phyloP scores from a whole-genome alignment of 257 asterid species.

The Nicotiana paniculata region DNA sequence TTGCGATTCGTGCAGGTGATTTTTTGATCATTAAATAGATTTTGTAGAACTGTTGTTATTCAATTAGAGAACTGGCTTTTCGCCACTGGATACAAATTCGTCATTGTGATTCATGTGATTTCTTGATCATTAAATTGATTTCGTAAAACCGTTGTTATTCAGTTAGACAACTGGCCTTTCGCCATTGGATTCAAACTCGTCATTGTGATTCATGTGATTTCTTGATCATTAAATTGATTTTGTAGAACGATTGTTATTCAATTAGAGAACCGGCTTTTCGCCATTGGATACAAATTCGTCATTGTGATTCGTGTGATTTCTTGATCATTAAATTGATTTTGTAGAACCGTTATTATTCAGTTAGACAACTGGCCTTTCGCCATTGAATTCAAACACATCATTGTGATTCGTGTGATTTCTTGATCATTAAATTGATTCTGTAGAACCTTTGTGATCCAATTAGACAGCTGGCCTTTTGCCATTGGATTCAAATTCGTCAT shows the following conservation, averaged over 20 bases:
- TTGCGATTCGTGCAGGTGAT: neutral
- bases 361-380: too few relatives aligned
- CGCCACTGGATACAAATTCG: neutral
- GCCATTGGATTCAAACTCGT: neutral
- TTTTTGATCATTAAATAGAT: too few relatives aligned
- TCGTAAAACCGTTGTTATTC: too few relatives aligned
- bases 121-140: neutral
- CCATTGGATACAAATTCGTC: too few relatives aligned
- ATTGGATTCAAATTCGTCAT: neutral
- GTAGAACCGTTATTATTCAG: too few relatives aligned
- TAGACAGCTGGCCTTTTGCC: neutral
- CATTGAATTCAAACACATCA: too few relatives aligned
- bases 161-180: too few relatives aligned
- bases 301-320: too few relatives aligned
- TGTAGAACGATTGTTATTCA: neutral
- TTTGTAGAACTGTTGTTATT: too few relatives aligned
- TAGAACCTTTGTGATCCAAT: too few relatives aligned
- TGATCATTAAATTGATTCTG: neutral
- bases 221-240: neutral
- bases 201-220: neutral
- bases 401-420: neutral
- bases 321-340: too few relatives aligned
- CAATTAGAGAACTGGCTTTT: neutral
- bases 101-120: neutral
- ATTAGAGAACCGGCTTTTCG: too few relatives aligned